Evolutionary conservation across 108 stramenopile species (phyloP), one percentile per base, ranked within the genome.

Genomic region (Nitzschia palea): DNA sequence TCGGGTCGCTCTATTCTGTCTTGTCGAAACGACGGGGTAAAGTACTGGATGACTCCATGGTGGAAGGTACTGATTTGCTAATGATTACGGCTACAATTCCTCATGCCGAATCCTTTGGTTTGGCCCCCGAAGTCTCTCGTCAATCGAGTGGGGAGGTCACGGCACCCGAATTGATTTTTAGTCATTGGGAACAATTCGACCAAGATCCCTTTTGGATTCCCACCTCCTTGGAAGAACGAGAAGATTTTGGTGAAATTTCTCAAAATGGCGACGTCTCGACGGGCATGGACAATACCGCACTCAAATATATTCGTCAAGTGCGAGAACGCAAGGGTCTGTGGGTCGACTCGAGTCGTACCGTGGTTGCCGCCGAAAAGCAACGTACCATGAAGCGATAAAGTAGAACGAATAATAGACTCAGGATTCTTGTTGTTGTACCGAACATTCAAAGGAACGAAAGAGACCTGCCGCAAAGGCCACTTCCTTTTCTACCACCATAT

Each of bases 181-280:
- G 74, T 17, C 89, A 95, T 56, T 96, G 91, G 91, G 85, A 86
- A 63, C 65, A 83, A 22, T 68, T 94, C 8, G 87, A 89, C 15
- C 83, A 86, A 72, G 96, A 96, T 61, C 96, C 96, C 9, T 96
- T 96, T 79, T 96, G 96, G 96, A 89, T 90, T 55, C 96, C 96
- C 27, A 89, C 89, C 0, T 86, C 90, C 12, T 72, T 86, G 45
- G 96, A 96, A 52, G 96, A 96, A 68, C 74, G 93, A 36, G 96
- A 96, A 74, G 94, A 96, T 57, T 92, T 85, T 73, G 95, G 95
- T 0, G 89, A 94, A 70, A 87, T 85, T 36, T 44, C 69, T 20
- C 68, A 69, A 72, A 79, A 72, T 58, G 94, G 94, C 32, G 95
- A 96, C 70, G 64, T 79, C 23, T 87, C 85, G 15, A 91, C 93